These are phyloP conservation scores for Penicillium sp. DNA, from an alignment of 2,329 filamentous ascomycete species.

Conservation along the genomic window DNA sequence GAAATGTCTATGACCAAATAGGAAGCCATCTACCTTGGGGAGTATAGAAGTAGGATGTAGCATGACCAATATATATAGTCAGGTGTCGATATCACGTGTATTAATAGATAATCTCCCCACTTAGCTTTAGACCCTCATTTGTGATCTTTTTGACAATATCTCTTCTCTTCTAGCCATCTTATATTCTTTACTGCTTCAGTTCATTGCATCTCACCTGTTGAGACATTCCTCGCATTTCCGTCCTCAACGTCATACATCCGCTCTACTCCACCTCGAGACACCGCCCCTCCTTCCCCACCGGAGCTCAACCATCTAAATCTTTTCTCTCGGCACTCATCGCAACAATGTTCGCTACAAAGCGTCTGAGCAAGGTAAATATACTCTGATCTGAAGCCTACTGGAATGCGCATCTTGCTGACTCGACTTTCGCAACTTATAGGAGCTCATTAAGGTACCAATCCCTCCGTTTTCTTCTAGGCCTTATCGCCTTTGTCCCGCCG, in stretches of 20 bases:
- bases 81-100: conserved; percentile 6
- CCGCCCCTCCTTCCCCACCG: conserved; percentile 9
- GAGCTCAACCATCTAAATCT: not conserved
- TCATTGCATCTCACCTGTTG: not conserved
- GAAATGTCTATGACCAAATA: not conserved
- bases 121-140: not conserved
- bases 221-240: not conserved
- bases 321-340: not conserved
- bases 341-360: conserved; percentile 52
- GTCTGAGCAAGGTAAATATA: conserved; percentile 45
- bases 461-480: not conserved
- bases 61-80: not conserved
- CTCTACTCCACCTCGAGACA: conserved; percentile 3
- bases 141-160: not conserved
- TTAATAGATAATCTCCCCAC: not conserved
- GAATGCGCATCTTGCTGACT: conserved; percentile 13
- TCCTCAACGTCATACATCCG: conserved; percentile 8
- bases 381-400: not conserved
- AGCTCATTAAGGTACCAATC: conserved; percentile 54
- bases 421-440: conserved; percentile 37
- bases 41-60: not conserved
- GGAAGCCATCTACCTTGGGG: too few relatives aligned
- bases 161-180: not conserved
- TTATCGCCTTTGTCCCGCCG: not conserved
- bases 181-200: not conserved